Conservation (phyloP, 345 rosid species). For the Anastatica hierochuntica region DNA sequence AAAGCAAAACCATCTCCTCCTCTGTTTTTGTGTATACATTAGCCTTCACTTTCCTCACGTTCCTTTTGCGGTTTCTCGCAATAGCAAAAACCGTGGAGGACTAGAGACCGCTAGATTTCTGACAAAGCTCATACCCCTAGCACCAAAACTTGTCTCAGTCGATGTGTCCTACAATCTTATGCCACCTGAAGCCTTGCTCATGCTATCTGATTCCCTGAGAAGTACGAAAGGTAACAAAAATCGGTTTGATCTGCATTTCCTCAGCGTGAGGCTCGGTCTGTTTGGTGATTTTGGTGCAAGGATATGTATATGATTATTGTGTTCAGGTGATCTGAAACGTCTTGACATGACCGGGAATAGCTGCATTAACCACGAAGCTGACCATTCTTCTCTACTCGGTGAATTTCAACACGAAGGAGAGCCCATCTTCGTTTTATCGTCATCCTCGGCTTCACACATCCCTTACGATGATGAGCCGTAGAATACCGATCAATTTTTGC, state of each 20-base stretch:
- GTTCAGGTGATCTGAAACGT: conserved; percentile 47
- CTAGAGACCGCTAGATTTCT: conserved; percentile 61
- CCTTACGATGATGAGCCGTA: conserved; percentile 87
- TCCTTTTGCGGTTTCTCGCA: conserved; percentile 16
- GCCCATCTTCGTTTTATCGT: conserved; percentile 49
- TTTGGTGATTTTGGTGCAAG: background rate
- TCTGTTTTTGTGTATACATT: background rate
- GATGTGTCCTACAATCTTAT: conserved; percentile 69
- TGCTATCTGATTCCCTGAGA: conserved; percentile 52
- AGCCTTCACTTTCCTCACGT: background rate
- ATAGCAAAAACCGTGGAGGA: conserved; percentile 87
- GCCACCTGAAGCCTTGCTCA: conserved; percentile 55
- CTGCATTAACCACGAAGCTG: conserved; percentile 23
- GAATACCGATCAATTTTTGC: too few species aligned
- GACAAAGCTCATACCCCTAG: conserved; percentile 48
- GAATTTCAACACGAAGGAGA: conserved; percentile 56
- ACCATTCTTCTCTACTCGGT: conserved; percentile 31
- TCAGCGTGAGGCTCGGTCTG: background rate
- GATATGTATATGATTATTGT: too few species aligned
- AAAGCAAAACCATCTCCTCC: conserved; percentile 13
- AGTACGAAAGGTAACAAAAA: conserved; percentile 38
- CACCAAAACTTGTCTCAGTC: conserved; percentile 50
- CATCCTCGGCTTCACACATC: conserved; percentile 17
- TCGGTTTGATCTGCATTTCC: too few species aligned
- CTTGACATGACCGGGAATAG: conserved; percentile 77